Conservation (phyloP, 2,329 filamentous ascomycete species). For the Aspergillus sp. region DNA sequence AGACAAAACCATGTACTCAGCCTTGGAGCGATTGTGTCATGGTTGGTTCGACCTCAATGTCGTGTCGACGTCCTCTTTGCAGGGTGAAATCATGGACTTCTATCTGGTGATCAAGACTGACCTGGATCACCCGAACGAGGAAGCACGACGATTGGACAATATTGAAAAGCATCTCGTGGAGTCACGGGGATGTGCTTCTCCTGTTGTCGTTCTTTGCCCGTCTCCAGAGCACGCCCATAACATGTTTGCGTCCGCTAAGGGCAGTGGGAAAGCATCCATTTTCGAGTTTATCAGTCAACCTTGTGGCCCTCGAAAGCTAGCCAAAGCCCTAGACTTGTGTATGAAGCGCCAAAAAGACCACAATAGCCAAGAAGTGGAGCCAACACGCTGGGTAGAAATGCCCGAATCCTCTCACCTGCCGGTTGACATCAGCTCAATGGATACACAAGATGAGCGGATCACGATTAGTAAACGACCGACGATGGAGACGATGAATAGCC, state of each 20-base stretch:
- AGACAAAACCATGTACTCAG: slow-evolving; percentile 8
- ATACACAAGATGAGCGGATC: slow-evolving; percentile 12
- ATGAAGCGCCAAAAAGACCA: slow-evolving; percentile 11
- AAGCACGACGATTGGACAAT: neutral
- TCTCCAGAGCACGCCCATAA: slow-evolving; percentile 15
- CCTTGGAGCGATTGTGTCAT: slow-evolving; percentile 14
- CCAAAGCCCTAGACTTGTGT: slow-evolving; percentile 19
- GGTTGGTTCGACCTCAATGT: slow-evolving; percentile 15
- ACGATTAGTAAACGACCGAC: slow-evolving; percentile 18
- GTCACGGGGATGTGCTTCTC: slow-evolving; percentile 1
- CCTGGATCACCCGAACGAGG: slow-evolving; percentile 11
- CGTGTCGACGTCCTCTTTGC: slow-evolving; percentile 3
- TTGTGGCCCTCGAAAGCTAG: slow-evolving; percentile 27
- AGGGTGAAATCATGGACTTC: slow-evolving; percentile 9
- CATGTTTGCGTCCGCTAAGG: slow-evolving; percentile 8
- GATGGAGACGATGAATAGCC: slow-evolving; percentile 7
- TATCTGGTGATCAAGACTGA: slow-evolving; percentile 18
- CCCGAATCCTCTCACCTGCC: slow-evolving; percentile 13
- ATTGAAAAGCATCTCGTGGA: neutral
- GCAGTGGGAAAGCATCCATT: slow-evolving; percentile 5
- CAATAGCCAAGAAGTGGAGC: slow-evolving; percentile 2
- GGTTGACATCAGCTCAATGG: slow-evolving; percentile 9
- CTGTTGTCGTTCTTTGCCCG: slow-evolving; percentile 25
- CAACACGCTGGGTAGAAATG: slow-evolving; percentile 15
- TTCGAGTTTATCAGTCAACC: slow-evolving; percentile 30